Evolutionary conservation across 2,329 filamentous ascomycete species (phyloP).

Genomic region (Pyrenophora seminiperda): DNA sequence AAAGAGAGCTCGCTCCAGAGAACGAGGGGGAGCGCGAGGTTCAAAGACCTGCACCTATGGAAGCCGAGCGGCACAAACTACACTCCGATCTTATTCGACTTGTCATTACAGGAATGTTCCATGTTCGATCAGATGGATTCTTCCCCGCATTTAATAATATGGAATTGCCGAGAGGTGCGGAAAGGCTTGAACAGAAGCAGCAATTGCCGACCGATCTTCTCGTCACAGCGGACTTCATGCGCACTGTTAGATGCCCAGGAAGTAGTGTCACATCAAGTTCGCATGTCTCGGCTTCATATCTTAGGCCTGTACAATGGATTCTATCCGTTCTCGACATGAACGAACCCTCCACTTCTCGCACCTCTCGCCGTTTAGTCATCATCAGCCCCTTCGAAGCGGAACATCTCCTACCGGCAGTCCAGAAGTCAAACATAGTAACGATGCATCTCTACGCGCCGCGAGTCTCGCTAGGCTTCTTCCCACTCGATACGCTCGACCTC

Average conservation of each 20-base stretch:
- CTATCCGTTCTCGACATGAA: slow-evolving; percentile 34
- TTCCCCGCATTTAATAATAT: no score
- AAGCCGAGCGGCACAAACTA: slow-evolving; percentile 51
- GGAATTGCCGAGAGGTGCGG: no score
- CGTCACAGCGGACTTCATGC: slow-evolving; percentile 58
- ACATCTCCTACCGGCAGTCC: no score
- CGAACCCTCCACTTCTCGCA: neutral
- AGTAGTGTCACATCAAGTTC: neutral
- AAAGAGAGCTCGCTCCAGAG: slow-evolving; percentile 68
- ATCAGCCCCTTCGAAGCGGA: no score
- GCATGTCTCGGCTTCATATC: slow-evolving; percentile 51
- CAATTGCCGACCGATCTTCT: slow-evolving; percentile 48
- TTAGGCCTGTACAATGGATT: slow-evolving; percentile 61
- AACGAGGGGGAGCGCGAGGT: slow-evolving; percentile 63
- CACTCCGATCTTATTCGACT: slow-evolving; percentile 53
- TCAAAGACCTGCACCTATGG: slow-evolving; percentile 52
- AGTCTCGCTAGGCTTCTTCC: no score
- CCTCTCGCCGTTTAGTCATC: no score
- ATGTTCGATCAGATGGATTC: no score
- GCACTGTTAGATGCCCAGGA: slow-evolving; percentile 47
- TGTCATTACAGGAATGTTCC: slow-evolving; percentile 24
- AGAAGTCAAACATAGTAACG: no score
- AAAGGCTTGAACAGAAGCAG: no score
- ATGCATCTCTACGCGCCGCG: no score
- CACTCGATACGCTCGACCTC: no score